Conservation (phyloP, 495 filamentous ascomycete species). For the Chaetomium cochliodes region DNA sequence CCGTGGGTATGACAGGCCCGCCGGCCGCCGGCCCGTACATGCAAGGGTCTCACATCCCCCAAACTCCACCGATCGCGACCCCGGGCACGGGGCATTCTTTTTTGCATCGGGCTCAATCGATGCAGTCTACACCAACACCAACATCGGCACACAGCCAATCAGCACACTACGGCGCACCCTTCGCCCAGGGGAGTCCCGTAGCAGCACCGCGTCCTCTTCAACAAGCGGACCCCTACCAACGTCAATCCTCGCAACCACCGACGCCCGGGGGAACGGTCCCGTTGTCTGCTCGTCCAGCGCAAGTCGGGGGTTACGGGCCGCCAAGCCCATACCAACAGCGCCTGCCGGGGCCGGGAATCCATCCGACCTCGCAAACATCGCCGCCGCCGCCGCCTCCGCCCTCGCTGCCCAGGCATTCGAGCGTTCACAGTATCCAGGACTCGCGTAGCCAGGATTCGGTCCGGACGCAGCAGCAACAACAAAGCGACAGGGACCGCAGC, state of each 20-base stretch:
- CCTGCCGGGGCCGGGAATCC: constrained; percentile 39
- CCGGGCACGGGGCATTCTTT: constrained; percentile 33
- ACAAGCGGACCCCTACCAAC: constrained; percentile 45
- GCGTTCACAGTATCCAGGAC: constrained; percentile 46
- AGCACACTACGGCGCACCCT: constrained; percentile 48
- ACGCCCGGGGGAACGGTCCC: constrained; percentile 57
- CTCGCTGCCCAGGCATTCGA: constrained; percentile 49
- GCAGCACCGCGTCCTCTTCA: constrained; percentile 44
- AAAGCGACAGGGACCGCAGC: constrained; percentile 57
- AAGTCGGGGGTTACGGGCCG: constrained; percentile 33
- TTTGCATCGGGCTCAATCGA: constrained; percentile 46
- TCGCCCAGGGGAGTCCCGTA: constrained; percentile 55
- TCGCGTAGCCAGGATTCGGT: constrained; percentile 36
- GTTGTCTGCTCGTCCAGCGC: constrained; percentile 42
- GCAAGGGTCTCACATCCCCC: constrained; percentile 48
- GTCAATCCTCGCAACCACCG: constrained; percentile 54
- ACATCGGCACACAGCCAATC: constrained; percentile 57
- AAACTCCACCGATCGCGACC: constrained; percentile 51
- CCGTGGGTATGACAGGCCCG: constrained; percentile 46
- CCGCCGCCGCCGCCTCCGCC: constrained; percentile 43
- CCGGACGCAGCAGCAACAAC: constrained; percentile 41
- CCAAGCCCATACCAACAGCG: constrained; percentile 57
- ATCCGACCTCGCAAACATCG: constrained; percentile 34
- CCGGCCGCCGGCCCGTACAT: constrained; percentile 42
- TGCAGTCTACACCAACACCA: constrained; percentile 56